Percentiles rank a stretch among this genome's conserved stretches.
These are phyloP conservation scores for Herpetospermum pedunculosum DNA, from an alignment of 306 rosid species.

Conservation along the genomic window DNA sequence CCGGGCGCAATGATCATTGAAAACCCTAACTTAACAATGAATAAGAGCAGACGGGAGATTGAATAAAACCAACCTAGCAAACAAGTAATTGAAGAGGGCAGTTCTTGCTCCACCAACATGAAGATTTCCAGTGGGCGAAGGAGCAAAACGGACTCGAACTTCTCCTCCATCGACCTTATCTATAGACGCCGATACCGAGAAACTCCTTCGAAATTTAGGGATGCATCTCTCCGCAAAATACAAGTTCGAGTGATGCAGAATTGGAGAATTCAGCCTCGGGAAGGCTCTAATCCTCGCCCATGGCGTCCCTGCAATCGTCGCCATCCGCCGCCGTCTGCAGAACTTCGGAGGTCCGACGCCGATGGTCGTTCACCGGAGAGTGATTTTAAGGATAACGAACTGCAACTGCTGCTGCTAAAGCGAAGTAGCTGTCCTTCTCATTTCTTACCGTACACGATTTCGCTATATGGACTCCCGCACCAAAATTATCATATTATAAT, in stretches of 20 bases:
- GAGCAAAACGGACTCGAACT: constrained; percentile 92
- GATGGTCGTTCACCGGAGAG: not conserved
- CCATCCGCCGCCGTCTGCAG: constrained; percentile 6
- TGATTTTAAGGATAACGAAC: constrained; percentile 3
- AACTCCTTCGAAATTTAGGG: constrained; percentile 24
- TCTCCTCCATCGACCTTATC: constrained; percentile 18
- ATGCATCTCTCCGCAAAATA: constrained; percentile 1
- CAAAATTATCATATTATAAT: not conserved
- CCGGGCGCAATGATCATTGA: not conserved
- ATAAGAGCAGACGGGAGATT: not conserved
- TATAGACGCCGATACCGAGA: constrained; percentile 42
- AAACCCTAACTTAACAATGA: not conserved
- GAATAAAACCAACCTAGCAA: constrained; percentile 23
- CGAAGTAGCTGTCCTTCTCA: not conserved
- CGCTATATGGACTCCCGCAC: not conserved
- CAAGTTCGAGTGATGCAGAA: constrained; percentile 25
- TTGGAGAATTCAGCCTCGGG: constrained; percentile 23
- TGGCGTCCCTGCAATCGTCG: constrained; percentile 4
- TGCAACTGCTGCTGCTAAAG: not conserved
- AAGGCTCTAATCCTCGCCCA: constrained; percentile 5
- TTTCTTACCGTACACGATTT: constrained; percentile 6
- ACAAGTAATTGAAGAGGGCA: constrained; percentile 38
- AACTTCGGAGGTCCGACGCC: not conserved
- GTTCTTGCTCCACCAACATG: constrained; percentile 98
- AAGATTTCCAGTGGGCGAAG: constrained; percentile 96